Evolutionary conservation across 129 eudicot species (phyloP).

Genomic region (Flaveria trinervia): DNA sequence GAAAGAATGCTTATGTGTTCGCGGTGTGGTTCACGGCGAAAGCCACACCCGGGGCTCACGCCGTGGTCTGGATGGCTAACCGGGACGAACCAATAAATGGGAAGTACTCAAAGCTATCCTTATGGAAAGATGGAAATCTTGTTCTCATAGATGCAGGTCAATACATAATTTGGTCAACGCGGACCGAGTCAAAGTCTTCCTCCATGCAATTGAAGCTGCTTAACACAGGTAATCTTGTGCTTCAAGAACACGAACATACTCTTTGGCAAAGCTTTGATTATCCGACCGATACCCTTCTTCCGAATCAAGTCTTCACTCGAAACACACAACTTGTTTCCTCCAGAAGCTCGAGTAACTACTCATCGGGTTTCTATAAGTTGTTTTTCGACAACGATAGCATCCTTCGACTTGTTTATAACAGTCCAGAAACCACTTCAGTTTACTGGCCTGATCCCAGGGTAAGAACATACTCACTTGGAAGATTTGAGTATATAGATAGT

Average conservation of each 20-base stretch:
- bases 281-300: conserved; percentile 61
- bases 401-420: conserved; percentile 39
- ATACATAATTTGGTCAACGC: conserved; percentile 35
- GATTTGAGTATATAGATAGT: conserved; percentile 19
- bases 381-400: conserved; percentile 47
- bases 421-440: conserved; percentile 30
- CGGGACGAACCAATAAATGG: conserved; percentile 53
- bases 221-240: conserved; percentile 45
- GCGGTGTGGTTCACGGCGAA: conserved; percentile 41
- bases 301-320: conserved; percentile 39
- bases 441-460: conserved; percentile 49
- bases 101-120: conserved; percentile 25
- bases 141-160: conserved; percentile 37
- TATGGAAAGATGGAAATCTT: conserved; percentile 42
- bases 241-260: background rate
- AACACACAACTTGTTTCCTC: conserved; percentile 32
- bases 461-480: background rate
- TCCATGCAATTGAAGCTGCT: conserved; percentile 15
- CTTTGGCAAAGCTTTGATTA: conserved; percentile 57
- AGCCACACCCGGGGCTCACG: conserved; percentile 1
- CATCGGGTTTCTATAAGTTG: conserved; percentile 46
- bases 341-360: conserved; percentile 26
- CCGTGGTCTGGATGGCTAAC: conserved; percentile 57
- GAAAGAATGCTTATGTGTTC: conserved; percentile 44
- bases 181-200: conserved; percentile 21